Evolutionary conservation across 176 grass and related monocot genomes (phyloP), one percentile per base, ranked within the genome.

Genomic region (Zoysia pacifica): DNA sequence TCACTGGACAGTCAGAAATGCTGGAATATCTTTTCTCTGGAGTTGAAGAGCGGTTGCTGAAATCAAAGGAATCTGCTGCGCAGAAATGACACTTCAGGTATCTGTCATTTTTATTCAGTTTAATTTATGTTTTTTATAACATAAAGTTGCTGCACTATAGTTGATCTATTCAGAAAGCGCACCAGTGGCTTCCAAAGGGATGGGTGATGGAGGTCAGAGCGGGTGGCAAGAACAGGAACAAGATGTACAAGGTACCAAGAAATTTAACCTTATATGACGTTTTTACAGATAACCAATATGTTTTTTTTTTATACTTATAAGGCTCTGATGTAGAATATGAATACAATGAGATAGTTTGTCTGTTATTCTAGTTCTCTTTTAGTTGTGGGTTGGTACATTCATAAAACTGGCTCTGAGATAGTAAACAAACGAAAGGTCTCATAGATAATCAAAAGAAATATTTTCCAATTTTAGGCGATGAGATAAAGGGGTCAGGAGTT

Each of bases 191-290:
- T 83, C 86, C 76, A 13, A 45, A 45, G 10, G 77, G 72, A n/a
- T 91, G 89, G 89, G 10, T 87, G 18, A 67, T 82, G 14, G 89
- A 91, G 67, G 1, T 91, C 0, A 91, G 85, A 87, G 78, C 67
- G 0, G 72, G 81, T 19, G 89, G 85, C 18, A 54, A 67, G 54
- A 87, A 87, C 2, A 66, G 12, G 69, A 44, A 73, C 41, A 83
- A 84, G 73, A 91, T 84, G 81, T 91, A 78, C 40, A 87, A 84
- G 89, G 89, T 91, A 81, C 2, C 3, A 3, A 50, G 36, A 40
- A 5, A 2, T 64, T 62, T 37, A 62, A 1, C 9, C 3, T 69
- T 52, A 37, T 0, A 1, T 36, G 10, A 15, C 43, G 46, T 39
- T 14, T 1, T 41, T 40, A 20, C 4, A 38, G 39, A 14, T 41